Percentiles rank a stretch among this genome's conserved stretches.
Evolutionary conservation across 1,284 basidiomycete genomes (phyloP).

Genomic region (Erythrobasidium hasegawianum): DNA sequence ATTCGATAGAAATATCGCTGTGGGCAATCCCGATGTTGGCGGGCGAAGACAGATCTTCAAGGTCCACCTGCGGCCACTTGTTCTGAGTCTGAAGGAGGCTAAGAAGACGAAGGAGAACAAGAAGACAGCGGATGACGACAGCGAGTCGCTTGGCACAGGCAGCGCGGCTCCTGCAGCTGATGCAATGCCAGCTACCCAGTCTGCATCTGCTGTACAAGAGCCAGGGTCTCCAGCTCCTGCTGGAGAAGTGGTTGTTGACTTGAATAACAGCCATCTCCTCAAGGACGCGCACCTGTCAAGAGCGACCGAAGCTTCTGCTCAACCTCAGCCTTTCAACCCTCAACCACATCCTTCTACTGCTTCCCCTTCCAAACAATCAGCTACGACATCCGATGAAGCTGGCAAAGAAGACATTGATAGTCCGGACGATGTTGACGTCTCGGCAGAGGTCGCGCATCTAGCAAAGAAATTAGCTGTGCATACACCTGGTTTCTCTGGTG

Average conservation of each 20-base stretch:
- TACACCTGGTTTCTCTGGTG: slow-evolving; percentile 96
- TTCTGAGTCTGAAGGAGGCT: slow-evolving; percentile 39
- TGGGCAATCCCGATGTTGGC: slow-evolving; percentile 90
- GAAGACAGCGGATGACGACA: slow-evolving; percentile 18
- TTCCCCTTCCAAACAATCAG: not conserved
- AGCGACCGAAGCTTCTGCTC: slow-evolving; percentile 23
- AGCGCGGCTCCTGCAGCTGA: slow-evolving; percentile 29
- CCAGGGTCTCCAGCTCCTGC: not conserved
- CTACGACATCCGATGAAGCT: slow-evolving; percentile 14
- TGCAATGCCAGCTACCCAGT: slow-evolving; percentile 15
- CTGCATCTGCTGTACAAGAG: slow-evolving; percentile 3
- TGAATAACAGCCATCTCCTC: slow-evolving; percentile 9
- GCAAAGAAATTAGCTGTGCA: slow-evolving; percentile 91
- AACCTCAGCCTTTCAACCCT: not conserved
- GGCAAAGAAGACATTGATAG: slow-evolving; percentile 33
- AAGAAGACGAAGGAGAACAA: slow-evolving; percentile 10
- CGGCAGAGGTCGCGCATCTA: slow-evolving; percentile 59
- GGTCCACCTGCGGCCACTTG: slow-evolving; percentile 86
- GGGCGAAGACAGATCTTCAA: slow-evolving; percentile 91
- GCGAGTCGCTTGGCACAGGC: slow-evolving; percentile 11
- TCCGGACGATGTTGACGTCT: slow-evolving; percentile 50
- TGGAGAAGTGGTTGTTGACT: slow-evolving; percentile 5
- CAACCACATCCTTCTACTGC: slow-evolving; percentile 5
- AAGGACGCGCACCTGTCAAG: not conserved
- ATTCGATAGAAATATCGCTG: slow-evolving; percentile 94